These are phyloP conservation scores for Lichtheimia ornata DNA, from an alignment of 371 early-diverging fungal genomes.

Conservation along the genomic window DNA sequence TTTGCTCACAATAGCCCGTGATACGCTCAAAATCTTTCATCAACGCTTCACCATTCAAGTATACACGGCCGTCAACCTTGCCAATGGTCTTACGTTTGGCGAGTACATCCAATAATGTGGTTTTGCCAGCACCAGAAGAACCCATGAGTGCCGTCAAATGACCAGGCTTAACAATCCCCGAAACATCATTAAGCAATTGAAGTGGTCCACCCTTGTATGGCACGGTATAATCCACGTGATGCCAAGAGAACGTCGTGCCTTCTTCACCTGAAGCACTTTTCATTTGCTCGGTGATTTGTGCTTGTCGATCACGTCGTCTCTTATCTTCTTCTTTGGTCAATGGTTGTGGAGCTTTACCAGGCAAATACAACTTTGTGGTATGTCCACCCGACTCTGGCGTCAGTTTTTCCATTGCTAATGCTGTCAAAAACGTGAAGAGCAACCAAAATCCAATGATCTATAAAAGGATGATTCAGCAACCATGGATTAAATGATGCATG, in stretches of 20 bases:
- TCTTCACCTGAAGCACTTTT: conserved; percentile 20
- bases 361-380: conserved; percentile 48
- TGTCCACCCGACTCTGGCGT: conserved; percentile 42
- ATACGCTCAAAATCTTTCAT: conserved; percentile 62
- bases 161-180: conserved; percentile 63
- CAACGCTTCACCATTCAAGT: conserved; percentile 53
- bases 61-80: conserved; percentile 66
- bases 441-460: conserved; percentile 38
- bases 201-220: conserved; percentile 49
- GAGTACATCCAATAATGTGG: conserved; percentile 79
- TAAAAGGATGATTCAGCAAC: too few relatives aligned
- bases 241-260: conserved; percentile 56
- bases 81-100: conserved; percentile 78
- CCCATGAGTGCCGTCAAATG: conserved; percentile 82
- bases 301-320: conserved; percentile 25
- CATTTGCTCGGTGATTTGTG: conserved; percentile 24
- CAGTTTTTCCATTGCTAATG: conserved; percentile 40
- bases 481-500: too few relatives aligned
- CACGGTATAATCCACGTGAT: conserved; percentile 49
- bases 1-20: conserved; percentile 85
- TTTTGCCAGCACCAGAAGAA: conserved; percentile 84
- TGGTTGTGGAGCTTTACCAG: conserved; percentile 24
- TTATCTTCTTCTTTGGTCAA: conserved; percentile 25
- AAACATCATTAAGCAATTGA: conserved; percentile 51
- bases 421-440: conserved; percentile 37